Base-by-base conservation (phyloP, 2,329 filamentous ascomycete genomes). In the Talaromyces sp. region DNA sequence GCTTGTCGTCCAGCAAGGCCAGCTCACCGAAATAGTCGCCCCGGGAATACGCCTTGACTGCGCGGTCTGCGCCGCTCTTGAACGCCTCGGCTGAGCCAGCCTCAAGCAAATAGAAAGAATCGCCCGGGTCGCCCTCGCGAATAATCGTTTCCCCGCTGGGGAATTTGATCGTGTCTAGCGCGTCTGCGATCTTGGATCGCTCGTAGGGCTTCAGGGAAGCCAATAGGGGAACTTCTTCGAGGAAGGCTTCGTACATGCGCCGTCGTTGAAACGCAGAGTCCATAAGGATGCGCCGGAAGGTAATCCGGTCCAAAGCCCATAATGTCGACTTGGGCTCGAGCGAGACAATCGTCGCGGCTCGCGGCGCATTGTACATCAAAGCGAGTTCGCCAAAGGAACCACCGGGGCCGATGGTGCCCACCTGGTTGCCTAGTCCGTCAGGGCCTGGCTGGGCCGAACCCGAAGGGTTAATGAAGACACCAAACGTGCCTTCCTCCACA, bases 21-120 rank as follows among this genome's bases (percentile, higher is more conserved):
- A 99, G 82, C 78, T 99, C 95, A 64, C 95, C 95, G 77, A 99
- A 99, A 80, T 95, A 99, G 71, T 97, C 95, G 31, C 95, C 95
- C 77, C 96, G 95, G 65, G 82, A 83, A 76, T 98, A 98, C 58
- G 86, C 82, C 71, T 91, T 91, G 64, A 98, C 88, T n/a, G n/a
- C n/a, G n/a, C n/a, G n/a, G 24, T 86, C 81, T 19, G 82, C 79
- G 43, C 88, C 90, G n/a, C 85, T 81, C 78, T 93, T 96, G 81
- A 86, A 91, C 1, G 91, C 93, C 67, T 92, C 89, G 9, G 93
- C 93, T 71, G 93, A 88, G 46, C 95, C 95, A 31, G 84, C 85
- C 76, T 97, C 95, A 54, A 98, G 81, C 51, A 98, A 86, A 77
- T 90, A 99, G 77, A 99, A 98, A 1, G 90, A 88, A 71, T 96